A percentile compares a stretch with the other conserved stretches of the same genome.
Evolutionary conservation across 495 filamentous ascomycete genomes (phyloP).

Genomic region (Pseudomonodictys pantanalensis): DNA sequence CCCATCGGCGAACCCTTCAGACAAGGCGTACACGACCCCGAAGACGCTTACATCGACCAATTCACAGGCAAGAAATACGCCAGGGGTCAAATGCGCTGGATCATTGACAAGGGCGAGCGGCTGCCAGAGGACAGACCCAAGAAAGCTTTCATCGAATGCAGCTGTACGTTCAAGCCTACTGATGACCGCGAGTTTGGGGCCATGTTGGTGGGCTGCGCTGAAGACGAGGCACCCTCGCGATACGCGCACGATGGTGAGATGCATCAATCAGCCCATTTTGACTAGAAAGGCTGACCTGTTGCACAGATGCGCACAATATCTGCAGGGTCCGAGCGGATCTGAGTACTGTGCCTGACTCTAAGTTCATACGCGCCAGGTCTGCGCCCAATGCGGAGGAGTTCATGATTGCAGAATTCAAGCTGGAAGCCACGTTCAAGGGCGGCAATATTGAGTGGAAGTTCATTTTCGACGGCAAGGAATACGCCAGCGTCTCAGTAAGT

Average conservation of each 20-base stretch:
- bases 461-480: slow-evolving; percentile 6
- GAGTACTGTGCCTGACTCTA: background rate
- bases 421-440: background rate
- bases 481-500: background rate
- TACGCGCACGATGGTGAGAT: slow-evolving; percentile 3
- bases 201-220: slow-evolving; percentile 1
- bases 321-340: background rate
- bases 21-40: background rate
- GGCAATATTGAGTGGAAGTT: background rate
- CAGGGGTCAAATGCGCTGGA: background rate
- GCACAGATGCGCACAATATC: background rate
- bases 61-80: background rate
- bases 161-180: slow-evolving; percentile 3
- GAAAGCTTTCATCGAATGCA: background rate
- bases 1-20: background rate
- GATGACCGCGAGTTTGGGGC: slow-evolving; percentile 2
- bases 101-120: background rate
- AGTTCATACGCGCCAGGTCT: slow-evolving; percentile 1
- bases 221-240: background rate
- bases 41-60: background rate
- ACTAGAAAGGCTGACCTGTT: background rate
- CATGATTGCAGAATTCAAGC: slow-evolving; percentile 1
- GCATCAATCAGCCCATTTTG: background rate
- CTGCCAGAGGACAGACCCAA: background rate
- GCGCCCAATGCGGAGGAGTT: background rate